Conservation (phyloP, 2,329 filamentous ascomycete species). For the Lachnellula occidentalis region DNA sequence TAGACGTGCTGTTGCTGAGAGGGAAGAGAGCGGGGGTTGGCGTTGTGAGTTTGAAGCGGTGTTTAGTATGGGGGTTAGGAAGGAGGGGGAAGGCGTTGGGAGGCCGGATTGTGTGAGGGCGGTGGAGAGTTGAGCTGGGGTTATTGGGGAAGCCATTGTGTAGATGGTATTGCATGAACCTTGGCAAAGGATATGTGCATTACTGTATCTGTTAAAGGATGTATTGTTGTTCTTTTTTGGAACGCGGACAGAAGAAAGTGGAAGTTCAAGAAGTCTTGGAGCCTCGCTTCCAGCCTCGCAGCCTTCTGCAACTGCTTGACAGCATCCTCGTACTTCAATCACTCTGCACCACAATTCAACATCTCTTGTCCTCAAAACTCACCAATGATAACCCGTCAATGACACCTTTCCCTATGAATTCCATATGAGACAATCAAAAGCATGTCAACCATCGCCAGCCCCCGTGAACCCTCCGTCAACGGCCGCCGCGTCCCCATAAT, state of each 20-base stretch:
- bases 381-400: not conserved
- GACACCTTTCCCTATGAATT: constrained; percentile 4
- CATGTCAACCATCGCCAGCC: constrained; percentile 63
- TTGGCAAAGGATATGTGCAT: not conserved
- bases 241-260: not conserved
- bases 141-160: constrained; percentile 11
- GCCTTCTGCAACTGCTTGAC: constrained; percentile 12
- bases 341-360: constrained; percentile 1
- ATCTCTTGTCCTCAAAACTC: not conserved
- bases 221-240: not conserved
- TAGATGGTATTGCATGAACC: not conserved
- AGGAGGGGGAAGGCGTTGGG: constrained; percentile 15
- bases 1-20: constrained; percentile 74
- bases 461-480: constrained; percentile 53
- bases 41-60: constrained; percentile 46
- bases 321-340: not conserved
- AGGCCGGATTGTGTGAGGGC: constrained; percentile 17
- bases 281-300: constrained; percentile 20
- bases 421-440: constrained; percentile 2
- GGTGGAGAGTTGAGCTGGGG: constrained; percentile 16
- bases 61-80: constrained; percentile 23
- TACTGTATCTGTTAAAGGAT: not conserved
- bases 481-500: constrained; percentile 52
- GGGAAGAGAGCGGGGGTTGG: constrained; percentile 55
- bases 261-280: constrained; percentile 3